Base-by-base conservation (phyloP, 108 stramenopile genomes). In the Mediolabrus comicus region DNA sequence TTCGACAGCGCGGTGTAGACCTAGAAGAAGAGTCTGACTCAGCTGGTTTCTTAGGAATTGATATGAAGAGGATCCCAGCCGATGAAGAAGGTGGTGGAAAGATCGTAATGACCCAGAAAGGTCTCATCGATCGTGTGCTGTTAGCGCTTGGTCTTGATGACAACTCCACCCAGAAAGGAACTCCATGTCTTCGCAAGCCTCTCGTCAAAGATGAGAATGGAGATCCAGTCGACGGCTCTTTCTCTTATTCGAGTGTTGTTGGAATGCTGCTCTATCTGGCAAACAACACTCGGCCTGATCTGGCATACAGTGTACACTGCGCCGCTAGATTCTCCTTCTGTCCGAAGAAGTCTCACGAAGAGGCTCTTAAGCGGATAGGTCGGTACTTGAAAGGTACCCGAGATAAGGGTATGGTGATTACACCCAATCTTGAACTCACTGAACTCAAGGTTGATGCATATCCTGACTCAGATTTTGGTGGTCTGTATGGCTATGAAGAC, bases 261-360 rank as follows among this genome's bases (percentile, higher is more conserved):
- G 85, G 85, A 55, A 76, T 80, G 79, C 38, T 86, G 54, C 30
- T 82, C 53, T 86, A 86, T 38, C 65, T 86, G 13, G 19, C 72
- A 16, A 64, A 38, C 1, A 72, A 84, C 32, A 62, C 80, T 34
- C 19, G 84, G 10, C 72, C 69, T 22, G 80, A 81, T 41, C 66
- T 85, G 24, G 53, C 74, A 1, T 82, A 66, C 52, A 77, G 81
- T 11, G 81, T 82, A 2, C 43, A 55, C 46, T 73, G 78, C 52
- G 54, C 35, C 9, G 68, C 74, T 25, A 22, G 84, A 17, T 82
- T 60, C 59, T 75, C 38, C 19, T 62, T 72, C 31, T 12, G 17
- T 51, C 83, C 83, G 19, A 57, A 65, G 33, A 30, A 35, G 53
- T 55, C 66, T 12, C 83, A 84, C 53, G 80, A 58, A 29, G 28